Evolutionary conservation across 2,329 filamentous ascomycete genomes (phyloP), one percentile per base, ranked within the genome.

Genomic region (Cercospora beticola): DNA sequence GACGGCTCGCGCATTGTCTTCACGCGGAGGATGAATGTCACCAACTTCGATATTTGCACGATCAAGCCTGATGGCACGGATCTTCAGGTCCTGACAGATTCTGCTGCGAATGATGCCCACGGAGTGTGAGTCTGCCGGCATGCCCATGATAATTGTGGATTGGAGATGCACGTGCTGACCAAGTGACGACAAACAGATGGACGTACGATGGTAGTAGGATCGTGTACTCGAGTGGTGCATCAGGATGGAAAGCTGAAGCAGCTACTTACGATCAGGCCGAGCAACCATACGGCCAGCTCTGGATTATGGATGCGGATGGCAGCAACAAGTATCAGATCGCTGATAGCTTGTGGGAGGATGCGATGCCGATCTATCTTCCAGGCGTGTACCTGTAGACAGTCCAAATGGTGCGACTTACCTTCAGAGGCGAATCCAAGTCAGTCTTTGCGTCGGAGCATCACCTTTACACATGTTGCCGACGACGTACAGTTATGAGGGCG

Each of bases 291-390:
- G 65, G 66, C 5, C 18, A 65, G 12, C 54, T 68, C 5, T 56
- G 46, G 46, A 61, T 68, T 18, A 63, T 70, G 68, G 66, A 66
- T 64, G 66, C 59, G 23, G 66, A 70, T 61, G 66, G 68, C 1
- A 40, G 59, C 1, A 62, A 68, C 40, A 68, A 66, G 64, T 28
- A 64, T 14, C 60, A 33, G 18, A 57, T 68, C n/a, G 66, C 63
- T n/a, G 63, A 70, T 64, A 63, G 28, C 49, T 28, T 68, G 10
- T 66, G 62, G 68, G 68, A 70, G 23, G 66, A 68, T 5, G 57
- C 64, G 40, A 56, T 61, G 64, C 59, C 67, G 21, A 14, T 63
- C 6, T 63, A 66, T 30, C n/a, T 68, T 5, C 67, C 58, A n/a
- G 43, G 43, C 14, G 31, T 46, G 26, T 49, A 49, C 26, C 12